Base-by-base conservation (phyloP, 2,329 filamentous ascomycete species). In the Monosporascus ibericus region DNA sequence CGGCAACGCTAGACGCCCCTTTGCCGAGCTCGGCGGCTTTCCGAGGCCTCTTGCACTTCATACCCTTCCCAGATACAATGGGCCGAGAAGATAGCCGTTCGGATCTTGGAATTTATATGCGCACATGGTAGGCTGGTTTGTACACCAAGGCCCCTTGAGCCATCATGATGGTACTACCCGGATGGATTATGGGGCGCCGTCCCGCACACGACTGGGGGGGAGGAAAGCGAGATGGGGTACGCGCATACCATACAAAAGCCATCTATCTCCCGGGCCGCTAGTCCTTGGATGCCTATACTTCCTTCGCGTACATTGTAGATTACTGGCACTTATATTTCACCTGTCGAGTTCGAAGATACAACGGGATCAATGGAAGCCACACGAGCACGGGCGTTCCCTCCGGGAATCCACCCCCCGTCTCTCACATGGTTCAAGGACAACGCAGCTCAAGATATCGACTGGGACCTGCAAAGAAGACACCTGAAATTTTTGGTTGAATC, bases 371-470 rank as follows among this genome's bases (percentile, higher is more conserved):
- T 39, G 22, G 22, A 20, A 8, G 44, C 20, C 25, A 40, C 48
- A 17, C 22, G 39, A 39, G 36, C 44, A 18, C 48, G 42, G 5
- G 30, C 51, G 14, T 75, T 71, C 56, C 75, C 77, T 30, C 71
- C 73, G 1, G 79, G 79, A 4, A 77, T 83, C 47, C 79, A 82
- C 55, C 79, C 78, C n/a, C 80, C 79, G 1, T 75, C 72, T 20
- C 63, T 83, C 59, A 82, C 79, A 3, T 83, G 74, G 71, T 83
- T 82, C 63, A 66, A 70, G 47, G 67, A 72, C 52, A 71, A 75
- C 53, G 59, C 63, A 27, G 65, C 59, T 5, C 79, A 82, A 59
- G 75, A 79, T 42, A 77, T 82, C 39, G 78, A 83, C 60, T 82
- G 78, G 79, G 68, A 72, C 6, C 63, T 77, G 1, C 78, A 84